phyloP scores from a whole-genome alignment of 306 rosid genomes.

The Vachellia pachyceras region DNA sequence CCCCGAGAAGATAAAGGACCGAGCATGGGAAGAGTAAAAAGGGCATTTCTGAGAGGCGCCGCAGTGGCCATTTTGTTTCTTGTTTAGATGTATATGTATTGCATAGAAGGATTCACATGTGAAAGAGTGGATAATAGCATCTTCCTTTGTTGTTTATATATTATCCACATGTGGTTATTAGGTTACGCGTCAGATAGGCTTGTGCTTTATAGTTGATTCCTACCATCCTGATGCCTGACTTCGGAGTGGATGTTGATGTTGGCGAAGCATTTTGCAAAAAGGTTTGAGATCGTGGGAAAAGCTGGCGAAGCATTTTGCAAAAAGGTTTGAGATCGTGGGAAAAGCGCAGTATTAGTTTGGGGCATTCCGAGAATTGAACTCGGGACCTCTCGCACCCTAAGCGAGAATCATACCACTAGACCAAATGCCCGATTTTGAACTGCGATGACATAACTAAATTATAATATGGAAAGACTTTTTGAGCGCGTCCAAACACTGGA shows the following conservation, averaged over 20 bases:
- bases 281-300: neutral
- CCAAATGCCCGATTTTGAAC: slow-evolving; percentile 32
- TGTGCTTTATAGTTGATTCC: neutral
- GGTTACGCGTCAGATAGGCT: neutral
- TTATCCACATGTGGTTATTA: neutral
- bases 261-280: neutral
- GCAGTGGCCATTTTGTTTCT: neutral
- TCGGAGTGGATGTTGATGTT: neutral
- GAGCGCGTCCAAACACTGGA: neutral
- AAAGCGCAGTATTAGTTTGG: neutral
- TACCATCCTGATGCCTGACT: neutral
- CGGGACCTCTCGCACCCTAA: slow-evolving; percentile 77
- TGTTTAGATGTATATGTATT: slow-evolving; percentile 42
- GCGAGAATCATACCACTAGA: slow-evolving; percentile 77
- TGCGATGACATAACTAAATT: too few species aligned
- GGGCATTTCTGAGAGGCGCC: neutral
- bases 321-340: neutral
- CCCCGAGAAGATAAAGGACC: slow-evolving; percentile 32
- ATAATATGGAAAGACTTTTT: too few species aligned
- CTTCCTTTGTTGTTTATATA: slow-evolving; percentile 1
- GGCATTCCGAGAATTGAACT: slow-evolving; percentile 79
- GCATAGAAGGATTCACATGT: slow-evolving; percentile 31
- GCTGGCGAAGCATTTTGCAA: slow-evolving; percentile 46
- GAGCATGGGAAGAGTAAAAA: slow-evolving; percentile 40
- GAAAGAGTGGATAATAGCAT: slow-evolving; percentile 34